Evolutionary conservation across 164 flowering plant genomes (phyloP).

Genomic region (Amborella trichopoda): DNA sequence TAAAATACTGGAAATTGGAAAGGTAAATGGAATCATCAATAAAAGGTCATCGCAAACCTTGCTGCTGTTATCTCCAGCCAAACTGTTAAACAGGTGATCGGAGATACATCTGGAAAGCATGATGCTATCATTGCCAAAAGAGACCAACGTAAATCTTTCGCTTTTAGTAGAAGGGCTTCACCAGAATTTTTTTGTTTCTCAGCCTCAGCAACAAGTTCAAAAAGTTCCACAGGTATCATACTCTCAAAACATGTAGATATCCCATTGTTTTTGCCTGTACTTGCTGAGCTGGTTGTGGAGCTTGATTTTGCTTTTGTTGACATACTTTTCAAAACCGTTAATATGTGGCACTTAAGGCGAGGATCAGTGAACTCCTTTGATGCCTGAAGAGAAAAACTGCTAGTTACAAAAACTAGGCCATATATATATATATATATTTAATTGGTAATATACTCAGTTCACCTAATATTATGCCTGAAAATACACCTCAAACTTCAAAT

Average conservation of each 20-base stretch:
- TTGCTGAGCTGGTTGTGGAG: slow-evolving; percentile 26
- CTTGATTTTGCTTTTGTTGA: slow-evolving; percentile 36
- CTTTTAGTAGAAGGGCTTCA: slow-evolving; percentile 61
- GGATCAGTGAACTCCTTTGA: slow-evolving; percentile 76
- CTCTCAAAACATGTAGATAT: slow-evolving; percentile 19
- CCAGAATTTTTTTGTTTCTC: slow-evolving; percentile 84
- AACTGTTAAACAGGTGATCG: slow-evolving; percentile 76
- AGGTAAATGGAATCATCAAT: too few species aligned
- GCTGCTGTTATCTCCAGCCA: slow-evolving; percentile 99
- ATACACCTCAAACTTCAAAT: too few species aligned
- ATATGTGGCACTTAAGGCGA: slow-evolving; percentile 61
- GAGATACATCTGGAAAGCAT: slow-evolving; percentile 85
- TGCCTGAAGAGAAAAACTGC: slow-evolving; percentile 62
- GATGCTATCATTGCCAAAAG: slow-evolving; percentile 86
- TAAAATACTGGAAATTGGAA: too few species aligned
- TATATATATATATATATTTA: too few species aligned
- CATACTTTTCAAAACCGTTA: slow-evolving; percentile 79
- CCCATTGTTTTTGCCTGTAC: slow-evolving; percentile 22
- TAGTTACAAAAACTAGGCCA: too few species aligned
- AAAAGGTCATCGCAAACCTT: too few species aligned
- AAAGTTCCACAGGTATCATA: slow-evolving; percentile 64
- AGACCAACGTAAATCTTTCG: slow-evolving; percentile 90
- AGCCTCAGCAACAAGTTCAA: slow-evolving; percentile 77
- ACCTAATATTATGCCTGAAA: too few species aligned
- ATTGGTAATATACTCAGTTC: too few species aligned